Conservation (phyloP, 2,329 filamentous ascomycete genomes). For the Aspergillus quadrilineatus region DNA sequence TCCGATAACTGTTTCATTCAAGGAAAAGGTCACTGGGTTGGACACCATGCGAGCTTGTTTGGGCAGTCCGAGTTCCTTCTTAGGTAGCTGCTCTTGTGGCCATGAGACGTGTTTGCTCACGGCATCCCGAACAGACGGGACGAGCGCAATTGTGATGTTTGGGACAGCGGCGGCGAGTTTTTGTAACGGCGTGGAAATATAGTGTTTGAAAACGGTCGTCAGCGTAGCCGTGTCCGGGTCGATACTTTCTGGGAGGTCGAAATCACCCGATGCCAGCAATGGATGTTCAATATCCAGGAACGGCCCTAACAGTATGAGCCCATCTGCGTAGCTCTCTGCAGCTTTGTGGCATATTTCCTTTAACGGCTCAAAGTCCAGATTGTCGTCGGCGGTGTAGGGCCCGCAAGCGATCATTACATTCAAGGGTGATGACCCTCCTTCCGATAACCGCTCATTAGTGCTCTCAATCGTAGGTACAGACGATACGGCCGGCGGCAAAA, state of each 20-base stretch:
- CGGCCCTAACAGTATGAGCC: slow-evolving; percentile 76
- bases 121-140: slow-evolving; percentile 79
- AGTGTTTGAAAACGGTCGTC: slow-evolving; percentile 75
- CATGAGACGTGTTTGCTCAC: slow-evolving; percentile 82
- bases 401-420: slow-evolving; percentile 77
- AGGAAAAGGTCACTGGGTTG: slow-evolving; percentile 83
- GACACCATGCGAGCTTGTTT: slow-evolving; percentile 76
- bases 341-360: slow-evolving; percentile 78
- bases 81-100: slow-evolving; percentile 71
- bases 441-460: slow-evolving; percentile 67
- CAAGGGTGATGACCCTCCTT: slow-evolving; percentile 67
- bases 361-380: slow-evolving; percentile 85
- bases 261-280: slow-evolving; percentile 74
- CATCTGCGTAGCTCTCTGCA: slow-evolving; percentile 71
- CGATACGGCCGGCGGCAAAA: slow-evolving; percentile 73
- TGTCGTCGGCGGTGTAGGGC: slow-evolving; percentile 89
- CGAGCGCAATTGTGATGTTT: slow-evolving; percentile 74
- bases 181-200: slow-evolving; percentile 72
- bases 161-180: slow-evolving; percentile 70
- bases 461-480: slow-evolving; percentile 62
- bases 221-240: slow-evolving; percentile 79
- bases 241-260: slow-evolving; percentile 68
- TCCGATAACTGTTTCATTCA: slow-evolving; percentile 84
- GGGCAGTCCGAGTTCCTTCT: slow-evolving; percentile 73
- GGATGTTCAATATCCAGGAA: slow-evolving; percentile 93